Evolutionary conservation across 164 flowering plant genomes (phyloP).

Genomic region (Cinnamomum chago): DNA sequence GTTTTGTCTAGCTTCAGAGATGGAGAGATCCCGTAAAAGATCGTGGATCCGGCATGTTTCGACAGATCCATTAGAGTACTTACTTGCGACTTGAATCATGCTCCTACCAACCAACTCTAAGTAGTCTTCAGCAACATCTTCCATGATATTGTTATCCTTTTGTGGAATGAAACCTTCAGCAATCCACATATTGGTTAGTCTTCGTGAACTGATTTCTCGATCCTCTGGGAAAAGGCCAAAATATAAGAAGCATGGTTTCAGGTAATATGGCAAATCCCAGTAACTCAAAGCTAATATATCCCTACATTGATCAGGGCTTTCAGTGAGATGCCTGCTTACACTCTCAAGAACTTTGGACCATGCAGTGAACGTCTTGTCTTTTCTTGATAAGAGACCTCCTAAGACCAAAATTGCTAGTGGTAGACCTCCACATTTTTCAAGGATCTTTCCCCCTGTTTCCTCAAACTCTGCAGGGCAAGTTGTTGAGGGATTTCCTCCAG

Average conservation of each 20-base stretch:
- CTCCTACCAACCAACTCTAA: background rate
- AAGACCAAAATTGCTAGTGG: conserved; percentile 3
- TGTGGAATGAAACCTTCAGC: background rate
- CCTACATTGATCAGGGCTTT: background rate
- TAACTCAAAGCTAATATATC: conserved; percentile 1
- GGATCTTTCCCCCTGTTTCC: background rate
- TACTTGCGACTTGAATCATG: background rate
- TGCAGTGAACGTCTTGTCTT: background rate
- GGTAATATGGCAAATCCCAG: background rate
- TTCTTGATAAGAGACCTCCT: conserved; percentile 1
- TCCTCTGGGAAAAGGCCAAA: conserved; percentile 1
- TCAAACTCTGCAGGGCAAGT: background rate
- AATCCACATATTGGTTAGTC: background rate
- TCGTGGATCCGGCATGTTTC: conserved; percentile 18
- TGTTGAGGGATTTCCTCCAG: background rate
- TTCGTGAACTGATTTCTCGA: background rate
- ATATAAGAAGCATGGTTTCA: background rate
- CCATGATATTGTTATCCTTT: background rate
- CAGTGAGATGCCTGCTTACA: background rate
- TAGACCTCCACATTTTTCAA: conserved; percentile 3
- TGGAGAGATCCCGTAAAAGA: background rate
- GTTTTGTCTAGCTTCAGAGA: background rate
- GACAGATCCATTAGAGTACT: background rate
- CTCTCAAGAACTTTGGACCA: background rate
- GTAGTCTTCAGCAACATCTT: conserved; percentile 3